Evolutionary conservation across 768 basidiomycete species (phyloP), one percentile per base, ranked within the genome.

Genomic region (Suillus variegatus): DNA sequence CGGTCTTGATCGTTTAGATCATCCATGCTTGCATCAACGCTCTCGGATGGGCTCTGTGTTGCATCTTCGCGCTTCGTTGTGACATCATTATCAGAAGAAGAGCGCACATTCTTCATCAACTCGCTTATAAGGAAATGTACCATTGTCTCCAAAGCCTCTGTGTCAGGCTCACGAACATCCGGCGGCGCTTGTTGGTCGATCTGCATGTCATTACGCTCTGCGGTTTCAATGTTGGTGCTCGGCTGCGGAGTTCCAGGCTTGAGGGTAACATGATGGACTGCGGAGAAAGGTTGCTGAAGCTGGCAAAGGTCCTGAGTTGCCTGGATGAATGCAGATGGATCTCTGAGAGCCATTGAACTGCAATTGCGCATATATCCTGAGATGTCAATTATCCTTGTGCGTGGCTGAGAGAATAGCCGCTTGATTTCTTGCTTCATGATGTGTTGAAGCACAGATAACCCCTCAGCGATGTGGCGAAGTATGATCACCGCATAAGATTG

Each of bases 391-490:
- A 84, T 75, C 56, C 86, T 87, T 14, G 87, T 84, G 40, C 93
- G 88, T 40, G 92, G 84, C 66, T 90, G 88, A 4, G 84, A 78
- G 71, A 97, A 89, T 79, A 91, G 95, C 2, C 89, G 85, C 70
- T 88, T 91, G 72, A 99, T 84, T 65, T 94, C 91, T 67, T 92
- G 88, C 28, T 86, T 86, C 88, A 99, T 95, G 69, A 93, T 82
- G 12, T 80, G 81, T 64, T 86, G 84, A 51, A 99, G 74, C 9
- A 83, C 84, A 3, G 78, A 73, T 2, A 82, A 71, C 68, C 95
- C 93, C 77, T 99, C 97, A 58, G 96, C 86, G 61, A 94, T 78
- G 73, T 99, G 97, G 8, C 97, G 90, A n/a, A 98, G 81, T 66
- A 98, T 91, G 71, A 91, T 92, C 49, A 89, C 88, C 62, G 95